Conservation (phyloP, 2,329 filamentous ascomycete genomes). For the Hymenoscyphus linearis region DNA sequence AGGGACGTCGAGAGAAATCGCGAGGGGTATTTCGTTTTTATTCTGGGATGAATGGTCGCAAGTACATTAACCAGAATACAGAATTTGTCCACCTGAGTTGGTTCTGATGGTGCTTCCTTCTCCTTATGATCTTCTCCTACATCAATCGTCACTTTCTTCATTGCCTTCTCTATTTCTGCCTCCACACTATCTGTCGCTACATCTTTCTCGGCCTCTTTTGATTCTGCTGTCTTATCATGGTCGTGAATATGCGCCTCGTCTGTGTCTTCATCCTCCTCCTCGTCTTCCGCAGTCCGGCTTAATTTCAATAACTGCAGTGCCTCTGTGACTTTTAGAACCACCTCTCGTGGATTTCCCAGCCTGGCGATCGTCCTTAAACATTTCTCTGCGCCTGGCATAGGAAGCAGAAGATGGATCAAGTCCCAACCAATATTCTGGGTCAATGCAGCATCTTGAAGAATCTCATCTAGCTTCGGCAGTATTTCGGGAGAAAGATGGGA, state of each 20-base stretch:
- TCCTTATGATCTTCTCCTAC: slow-evolving; percentile 17
- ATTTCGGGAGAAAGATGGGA: slow-evolving; percentile 63
- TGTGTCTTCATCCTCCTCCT: slow-evolving; percentile 25
- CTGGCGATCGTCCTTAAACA: slow-evolving; percentile 71
- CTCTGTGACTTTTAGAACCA: slow-evolving; percentile 75
- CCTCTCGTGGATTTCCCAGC: slow-evolving; percentile 74
- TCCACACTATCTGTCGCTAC: neutral
- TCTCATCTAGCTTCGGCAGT: slow-evolving; percentile 61
- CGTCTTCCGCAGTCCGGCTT: slow-evolving; percentile 37
- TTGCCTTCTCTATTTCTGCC: neutral
- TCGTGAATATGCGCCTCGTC: slow-evolving; percentile 13
- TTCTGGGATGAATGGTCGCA: slow-evolving; percentile 64
- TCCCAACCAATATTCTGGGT: slow-evolving; percentile 82
- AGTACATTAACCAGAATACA: slow-evolving; percentile 67
- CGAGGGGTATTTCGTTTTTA: slow-evolving; percentile 73
- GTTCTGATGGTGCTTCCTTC: slow-evolving; percentile 14
- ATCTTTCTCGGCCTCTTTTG: neutral
- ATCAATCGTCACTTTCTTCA: slow-evolving; percentile 28
- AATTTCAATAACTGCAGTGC: slow-evolving; percentile 57
- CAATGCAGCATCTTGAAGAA: slow-evolving; percentile 62
- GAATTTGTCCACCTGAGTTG: slow-evolving; percentile 46
- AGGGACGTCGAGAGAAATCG: slow-evolving; percentile 74
- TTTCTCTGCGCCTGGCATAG: slow-evolving; percentile 60
- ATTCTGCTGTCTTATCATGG: slow-evolving; percentile 10
- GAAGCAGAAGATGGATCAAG: slow-evolving; percentile 68